Evolutionary conservation across 2,329 filamentous ascomycete species (phyloP).

Genomic region (Neofusicoccum umdonicola): DNA sequence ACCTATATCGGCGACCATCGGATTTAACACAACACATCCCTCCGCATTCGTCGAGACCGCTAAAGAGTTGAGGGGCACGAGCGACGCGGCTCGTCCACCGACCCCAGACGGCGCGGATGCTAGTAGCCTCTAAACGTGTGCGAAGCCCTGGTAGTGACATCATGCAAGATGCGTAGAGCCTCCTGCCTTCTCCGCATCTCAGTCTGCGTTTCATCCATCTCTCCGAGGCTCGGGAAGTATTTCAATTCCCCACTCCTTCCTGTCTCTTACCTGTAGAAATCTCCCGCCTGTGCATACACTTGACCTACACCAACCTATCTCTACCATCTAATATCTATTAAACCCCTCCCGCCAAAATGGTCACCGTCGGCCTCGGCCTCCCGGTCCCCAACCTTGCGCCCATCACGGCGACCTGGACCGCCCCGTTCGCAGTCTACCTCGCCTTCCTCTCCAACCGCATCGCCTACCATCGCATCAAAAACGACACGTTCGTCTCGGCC

Average conservation of each 20-base stretch:
- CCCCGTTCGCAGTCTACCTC: slow-evolving; percentile 44
- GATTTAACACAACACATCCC: neutral
- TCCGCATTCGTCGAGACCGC: too few species aligned
- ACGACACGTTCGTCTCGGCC: slow-evolving; percentile 26
- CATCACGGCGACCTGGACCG: slow-evolving; percentile 39
- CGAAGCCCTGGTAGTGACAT: neutral
- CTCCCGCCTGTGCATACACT: neutral
- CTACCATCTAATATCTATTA: neutral
- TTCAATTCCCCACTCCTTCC: neutral
- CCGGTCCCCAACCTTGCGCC: slow-evolving; percentile 32
- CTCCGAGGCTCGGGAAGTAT: neutral
- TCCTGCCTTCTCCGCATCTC: neutral
- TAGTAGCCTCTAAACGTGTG: neutral
- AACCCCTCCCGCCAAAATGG: neutral
- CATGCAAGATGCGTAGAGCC: neutral
- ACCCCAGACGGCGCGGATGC: neutral
- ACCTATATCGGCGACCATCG: neutral
- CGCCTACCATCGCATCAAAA: slow-evolving; percentile 32
- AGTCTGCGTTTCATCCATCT: neutral
- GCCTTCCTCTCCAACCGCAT: slow-evolving; percentile 42
- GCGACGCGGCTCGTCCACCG: neutral
- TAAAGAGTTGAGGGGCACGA: neutral
- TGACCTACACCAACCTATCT: neutral
- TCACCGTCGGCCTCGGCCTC: slow-evolving; percentile 33
- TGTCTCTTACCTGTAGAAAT: neutral